These are phyloP conservation scores for Exobasidium cylindrosporum DNA, from an alignment of 1,284 basidiomycete species.

Conservation along the genomic window DNA sequence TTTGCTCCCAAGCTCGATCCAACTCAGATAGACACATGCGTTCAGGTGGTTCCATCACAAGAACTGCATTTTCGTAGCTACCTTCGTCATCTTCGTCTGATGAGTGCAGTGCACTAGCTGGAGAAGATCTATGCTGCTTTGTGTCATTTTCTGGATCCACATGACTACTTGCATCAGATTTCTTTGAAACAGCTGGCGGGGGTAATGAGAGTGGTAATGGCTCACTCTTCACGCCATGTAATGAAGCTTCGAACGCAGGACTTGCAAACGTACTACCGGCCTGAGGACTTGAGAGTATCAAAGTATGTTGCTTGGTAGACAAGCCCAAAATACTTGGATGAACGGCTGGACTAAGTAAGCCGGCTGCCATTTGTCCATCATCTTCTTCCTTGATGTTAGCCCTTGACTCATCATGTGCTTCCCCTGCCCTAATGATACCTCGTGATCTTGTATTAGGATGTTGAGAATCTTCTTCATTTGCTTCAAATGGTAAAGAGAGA, in stretches of 20 bases:
- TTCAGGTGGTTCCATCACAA: constrained; percentile 12
- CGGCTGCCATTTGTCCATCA: background rate
- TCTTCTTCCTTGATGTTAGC: background rate
- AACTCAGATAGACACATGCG: constrained; percentile 14
- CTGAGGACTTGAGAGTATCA: constrained; percentile 1
- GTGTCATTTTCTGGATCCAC: background rate
- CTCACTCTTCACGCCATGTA: background rate
- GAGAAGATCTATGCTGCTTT: background rate
- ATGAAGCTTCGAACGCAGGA: background rate
- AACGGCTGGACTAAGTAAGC: background rate
- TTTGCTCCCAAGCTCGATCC: constrained; percentile 13
- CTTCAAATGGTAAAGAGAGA: constrained; percentile 17
- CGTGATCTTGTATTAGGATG: background rate
- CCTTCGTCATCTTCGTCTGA: constrained; percentile 11
- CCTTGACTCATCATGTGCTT: background rate
- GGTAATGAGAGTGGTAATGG: constrained; percentile 6
- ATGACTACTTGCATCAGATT: background rate
- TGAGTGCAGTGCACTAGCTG: background rate
- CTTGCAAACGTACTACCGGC: constrained; percentile 7
- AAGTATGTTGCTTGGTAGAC: background rate
- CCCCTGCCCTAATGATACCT: background rate
- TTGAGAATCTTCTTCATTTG: background rate
- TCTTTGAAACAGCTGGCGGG: background rate
- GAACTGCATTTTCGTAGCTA: background rate
- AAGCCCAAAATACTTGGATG: background rate